phyloP scores from a whole-genome alignment of 805 yeast genomes.

The Teunomyces stri region DNA sequence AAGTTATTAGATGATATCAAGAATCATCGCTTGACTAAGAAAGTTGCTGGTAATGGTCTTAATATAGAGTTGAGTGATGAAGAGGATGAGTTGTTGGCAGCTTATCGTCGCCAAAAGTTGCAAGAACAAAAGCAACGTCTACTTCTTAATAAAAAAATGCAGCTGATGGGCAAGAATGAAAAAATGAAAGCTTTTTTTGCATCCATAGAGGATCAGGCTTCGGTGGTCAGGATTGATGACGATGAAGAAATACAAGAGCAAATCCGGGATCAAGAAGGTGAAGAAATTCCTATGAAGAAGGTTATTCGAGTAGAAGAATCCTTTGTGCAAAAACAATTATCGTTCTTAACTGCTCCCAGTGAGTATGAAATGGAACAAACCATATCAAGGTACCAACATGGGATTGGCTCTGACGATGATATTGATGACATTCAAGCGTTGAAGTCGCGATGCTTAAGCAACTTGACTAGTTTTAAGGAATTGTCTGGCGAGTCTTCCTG shows the following conservation, averaged over 20 bases:
- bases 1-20: slow-evolving; percentile 69
- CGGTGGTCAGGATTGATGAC: slow-evolving; percentile 24
- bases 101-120: slow-evolving; percentile 42
- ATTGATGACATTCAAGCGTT: slow-evolving; percentile 45
- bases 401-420: slow-evolving; percentile 34
- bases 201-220: slow-evolving; percentile 50
- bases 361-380: slow-evolving; percentile 32
- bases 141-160: slow-evolving; percentile 44
- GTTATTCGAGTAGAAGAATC: slow-evolving; percentile 46
- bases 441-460: slow-evolving; percentile 41
- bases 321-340: slow-evolving; percentile 55
- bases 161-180: slow-evolving; percentile 47
- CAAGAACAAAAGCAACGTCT: slow-evolving; percentile 49
- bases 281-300: slow-evolving; percentile 28
- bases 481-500: slow-evolving; percentile 15
- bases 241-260: slow-evolving; percentile 24
- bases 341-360: slow-evolving; percentile 43
- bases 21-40: slow-evolving; percentile 65
- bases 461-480: slow-evolving; percentile 21
- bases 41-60: slow-evolving; percentile 50
- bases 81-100: slow-evolving; percentile 60
- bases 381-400: slow-evolving; percentile 36
- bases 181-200: slow-evolving; percentile 67
- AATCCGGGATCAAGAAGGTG: slow-evolving; percentile 17
- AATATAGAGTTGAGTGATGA: slow-evolving; percentile 72